phyloP scores from a whole-genome alignment of 202 grass and related monocot genomes.

The Zizania palustris region DNA sequence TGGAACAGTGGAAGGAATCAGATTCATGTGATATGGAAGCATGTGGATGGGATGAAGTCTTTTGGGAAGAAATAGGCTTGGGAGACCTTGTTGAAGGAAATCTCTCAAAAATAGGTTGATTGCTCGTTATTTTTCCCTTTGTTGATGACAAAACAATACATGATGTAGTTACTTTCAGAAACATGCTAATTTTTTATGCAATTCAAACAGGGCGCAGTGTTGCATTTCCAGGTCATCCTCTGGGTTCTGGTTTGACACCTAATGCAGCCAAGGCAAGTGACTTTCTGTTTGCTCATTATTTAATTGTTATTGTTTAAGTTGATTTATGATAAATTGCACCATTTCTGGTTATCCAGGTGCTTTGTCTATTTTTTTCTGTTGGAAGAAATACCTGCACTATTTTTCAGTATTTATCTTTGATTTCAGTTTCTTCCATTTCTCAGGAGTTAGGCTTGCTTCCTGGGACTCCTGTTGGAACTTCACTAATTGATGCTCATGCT shows the following conservation, averaged over 20 bases:
- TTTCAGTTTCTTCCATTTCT: conserved; percentile 27
- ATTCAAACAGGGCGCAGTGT: conserved; percentile 84
- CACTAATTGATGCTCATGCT: conserved; percentile 96
- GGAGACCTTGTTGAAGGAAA: conserved; percentile 80
- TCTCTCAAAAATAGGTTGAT: conserved; percentile 77
- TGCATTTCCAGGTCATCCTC: conserved; percentile 94
- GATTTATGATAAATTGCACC: conserved; percentile 1
- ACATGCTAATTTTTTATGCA: conserved; percentile 19
- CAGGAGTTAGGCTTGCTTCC: conserved; percentile 81
- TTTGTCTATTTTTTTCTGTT: conserved; percentile 21
- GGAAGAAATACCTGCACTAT: not conserved
- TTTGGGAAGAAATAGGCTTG: conserved; percentile 97
- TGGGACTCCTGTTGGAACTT: conserved; percentile 88
- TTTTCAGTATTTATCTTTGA: conserved; percentile 23
- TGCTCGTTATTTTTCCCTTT: conserved; percentile 11
- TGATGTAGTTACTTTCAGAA: conserved; percentile 29
- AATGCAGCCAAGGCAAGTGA: conserved; percentile 80
- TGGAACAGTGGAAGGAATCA: conserved; percentile 70
- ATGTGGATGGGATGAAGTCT: conserved; percentile 92
- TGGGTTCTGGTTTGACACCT: conserved; percentile 90
- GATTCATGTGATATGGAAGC: conserved; percentile 85
- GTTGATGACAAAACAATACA: not conserved
- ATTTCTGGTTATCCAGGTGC: conserved; percentile 26
- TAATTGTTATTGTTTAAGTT: conserved; percentile 13
- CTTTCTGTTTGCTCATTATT: conserved; percentile 31